Evolutionary conservation across 2,329 filamentous ascomycete species (phyloP), one percentile per base, ranked within the genome.

Genomic region (Cladosporium sp.): DNA sequence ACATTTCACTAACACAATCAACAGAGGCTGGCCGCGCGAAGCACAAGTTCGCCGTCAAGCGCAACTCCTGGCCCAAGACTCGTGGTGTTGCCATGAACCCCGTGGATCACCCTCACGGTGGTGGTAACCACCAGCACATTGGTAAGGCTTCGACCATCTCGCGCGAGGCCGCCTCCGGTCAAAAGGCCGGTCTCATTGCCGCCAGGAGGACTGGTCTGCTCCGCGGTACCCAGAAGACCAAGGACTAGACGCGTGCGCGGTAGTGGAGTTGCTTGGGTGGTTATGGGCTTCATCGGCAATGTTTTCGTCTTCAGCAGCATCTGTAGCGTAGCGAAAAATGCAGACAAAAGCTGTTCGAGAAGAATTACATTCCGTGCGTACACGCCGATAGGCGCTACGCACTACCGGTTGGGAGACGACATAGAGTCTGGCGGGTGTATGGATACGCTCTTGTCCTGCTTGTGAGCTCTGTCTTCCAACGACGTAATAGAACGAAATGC

Each of bases 71-170:
- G 93, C 93, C 93, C 80, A 96, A 95, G 89, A 98, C 93, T 84
- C 92, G 93, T 93, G 93, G 93, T 96, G 93, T 98, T 86, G 93
- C 93, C 79, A 98, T 98, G 93, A 98, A 98, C 83, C 93, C 93
- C 71, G 93, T 98, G 72, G 93, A 98, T 81, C 93, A 98, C 85
- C 76, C 76, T 68, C 76, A 78, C 73, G 76, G 76, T 75, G 76
- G 76, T 77, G 92, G 93, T 95, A 97, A 98, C 86, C 93, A 98
- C 79, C 93, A 98, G 84, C 93, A 98, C 80, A 96, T 96, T 73
- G 91, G 93, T 87, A 97, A 98, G 82, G 93, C 93, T 70, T 98
- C 93, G 66, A 98, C 93, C 75, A 98, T 98, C 80, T 95, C 89
- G 69, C 86, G 93, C 77, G 95, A 95, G 81, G 93, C 93, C 71